Percentiles rank a stretch among this genome's conserved stretches.
These are phyloP conservation scores for Pouteria glomerata DNA, from an alignment of 148 eudicot species.

Conservation along the genomic window DNA sequence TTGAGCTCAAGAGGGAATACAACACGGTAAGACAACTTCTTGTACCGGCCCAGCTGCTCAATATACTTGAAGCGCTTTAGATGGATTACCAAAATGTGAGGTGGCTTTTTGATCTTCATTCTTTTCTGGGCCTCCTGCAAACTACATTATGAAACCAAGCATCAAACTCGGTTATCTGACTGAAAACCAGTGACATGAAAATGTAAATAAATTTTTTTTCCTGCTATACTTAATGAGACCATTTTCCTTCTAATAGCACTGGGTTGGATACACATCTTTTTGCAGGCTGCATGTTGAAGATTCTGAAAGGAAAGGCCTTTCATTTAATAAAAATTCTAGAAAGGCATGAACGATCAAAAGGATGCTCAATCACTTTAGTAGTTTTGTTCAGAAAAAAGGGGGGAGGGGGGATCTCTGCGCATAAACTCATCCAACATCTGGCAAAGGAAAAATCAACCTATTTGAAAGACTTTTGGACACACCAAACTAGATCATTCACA, in stretches of 20 bases:
- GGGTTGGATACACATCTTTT: background rate
- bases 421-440: too few relatives aligned
- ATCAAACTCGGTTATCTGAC: background rate
- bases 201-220: background rate
- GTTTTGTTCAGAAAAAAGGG: too few relatives aligned
- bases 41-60: conserved; percentile 73
- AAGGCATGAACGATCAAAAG: too few relatives aligned
- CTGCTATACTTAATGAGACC: background rate
- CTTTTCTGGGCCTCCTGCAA: conserved; percentile 93
- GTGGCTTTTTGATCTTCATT: conserved; percentile 90
- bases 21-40: conserved; percentile 83
- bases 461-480: background rate
- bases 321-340: too few relatives aligned
- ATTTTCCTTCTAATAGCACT: background rate
- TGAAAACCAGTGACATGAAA: background rate
- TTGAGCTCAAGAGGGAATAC: conserved; percentile 86
- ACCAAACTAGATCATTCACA: background rate
- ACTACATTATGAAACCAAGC: conserved; percentile 25
- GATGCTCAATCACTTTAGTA: too few relatives aligned
- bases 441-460: background rate
- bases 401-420: too few relatives aligned
- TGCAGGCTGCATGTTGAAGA: too few relatives aligned
- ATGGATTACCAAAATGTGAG: conserved; percentile 82
- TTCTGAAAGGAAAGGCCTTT: too few relatives aligned
- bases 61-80: conserved; percentile 85